Base-by-base conservation (phyloP, 352 stramenopile genomes). In the Phytophthora chlamydospora region DNA sequence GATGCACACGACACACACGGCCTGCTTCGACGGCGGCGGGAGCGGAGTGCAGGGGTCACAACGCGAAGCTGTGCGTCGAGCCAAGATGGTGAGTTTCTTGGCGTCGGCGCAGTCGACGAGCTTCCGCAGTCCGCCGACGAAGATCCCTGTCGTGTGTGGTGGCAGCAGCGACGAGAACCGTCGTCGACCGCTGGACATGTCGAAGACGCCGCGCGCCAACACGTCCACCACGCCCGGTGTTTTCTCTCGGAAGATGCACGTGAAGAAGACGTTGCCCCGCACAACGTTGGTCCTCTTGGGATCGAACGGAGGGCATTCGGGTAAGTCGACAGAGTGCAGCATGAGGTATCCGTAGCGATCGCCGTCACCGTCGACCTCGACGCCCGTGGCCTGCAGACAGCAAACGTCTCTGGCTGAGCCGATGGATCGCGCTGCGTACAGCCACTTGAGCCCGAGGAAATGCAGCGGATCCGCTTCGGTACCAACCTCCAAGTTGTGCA, bases 401-500 rank as follows among this genome's bases (percentile, higher is more conserved):
- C 67, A 60, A 39, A 58, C 55, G 54, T 76, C 68, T 51, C 62
- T 47, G 32, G 64, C 42, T 9, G 48, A 11, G 13, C 47, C 14
- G 16, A 53, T 41, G 12, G 46, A 36, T 41, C 32, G 46, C 5
- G 31, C 34, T 19, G 49, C 67, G 27, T 69, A 50, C 36, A 75
- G 35, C 65, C 69, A 81, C 58, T 81, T 76, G 35, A 81, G 41
- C 29, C 65, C 66, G n/a, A 78, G 49, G 49, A 68, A 76, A 17
- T 62, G 62, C 40, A 78, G 62, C 33, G 69, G 69, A 38, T 78
- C 61, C 1, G 58, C 34, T 7, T 24, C 6, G 1, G 51, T 65
- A 13, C 31, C 63, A 2, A 57, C 38, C 40, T 76, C 67, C 7
- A 76, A 61, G 32, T 39, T 69, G 42, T 49, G 45, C 17, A 76